Evolutionary conservation across 2,329 filamentous ascomycete genomes (phyloP).

Genomic region (Microdochium bolleyi): DNA sequence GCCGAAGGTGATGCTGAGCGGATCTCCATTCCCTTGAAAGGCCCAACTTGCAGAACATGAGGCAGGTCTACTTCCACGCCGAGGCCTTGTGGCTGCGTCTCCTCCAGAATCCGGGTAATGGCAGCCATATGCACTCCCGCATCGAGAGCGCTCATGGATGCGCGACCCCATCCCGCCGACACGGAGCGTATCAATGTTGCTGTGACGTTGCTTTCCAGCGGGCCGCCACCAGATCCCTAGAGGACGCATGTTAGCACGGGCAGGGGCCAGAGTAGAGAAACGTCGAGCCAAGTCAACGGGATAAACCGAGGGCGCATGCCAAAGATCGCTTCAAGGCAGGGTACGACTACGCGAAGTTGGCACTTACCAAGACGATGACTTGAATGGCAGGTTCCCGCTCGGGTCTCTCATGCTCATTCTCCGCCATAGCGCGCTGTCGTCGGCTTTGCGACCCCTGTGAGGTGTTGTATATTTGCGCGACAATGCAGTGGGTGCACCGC

Average conservation of each 20-base stretch:
- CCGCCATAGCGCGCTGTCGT: not conserved
- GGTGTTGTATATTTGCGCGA: no score
- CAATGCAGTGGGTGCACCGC: conserved; percentile 15
- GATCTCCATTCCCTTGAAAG: conserved; percentile 73
- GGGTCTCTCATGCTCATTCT: not conserved
- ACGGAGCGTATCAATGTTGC: conserved; percentile 82
- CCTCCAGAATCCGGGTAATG: conserved; percentile 71
- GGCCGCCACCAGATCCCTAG: conserved; percentile 84
- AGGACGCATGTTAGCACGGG: conserved; percentile 16
- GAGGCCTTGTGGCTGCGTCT: conserved; percentile 31
- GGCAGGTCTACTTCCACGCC: conserved; percentile 30
- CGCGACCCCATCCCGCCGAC: conserved; percentile 69
- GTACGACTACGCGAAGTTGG: not conserved
- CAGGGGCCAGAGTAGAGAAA: not conserved
- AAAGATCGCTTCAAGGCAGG: not conserved
- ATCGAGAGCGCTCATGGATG: conserved; percentile 86
- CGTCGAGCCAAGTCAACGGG: conserved; percentile 4
- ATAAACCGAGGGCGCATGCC: no score
- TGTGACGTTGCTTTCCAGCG: conserved; percentile 82
- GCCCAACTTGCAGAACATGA: conserved; percentile 55
- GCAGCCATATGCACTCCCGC: conserved; percentile 83
- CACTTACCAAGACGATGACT: conserved; percentile 66
- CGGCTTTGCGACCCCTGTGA: not conserved
- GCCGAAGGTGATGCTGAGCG: conserved; percentile 58
- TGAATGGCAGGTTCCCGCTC: conserved; percentile 48